Evolutionary conservation across 441 rosid species (phyloP).

Genomic region (Cnidoscolus chayamansa): DNA sequence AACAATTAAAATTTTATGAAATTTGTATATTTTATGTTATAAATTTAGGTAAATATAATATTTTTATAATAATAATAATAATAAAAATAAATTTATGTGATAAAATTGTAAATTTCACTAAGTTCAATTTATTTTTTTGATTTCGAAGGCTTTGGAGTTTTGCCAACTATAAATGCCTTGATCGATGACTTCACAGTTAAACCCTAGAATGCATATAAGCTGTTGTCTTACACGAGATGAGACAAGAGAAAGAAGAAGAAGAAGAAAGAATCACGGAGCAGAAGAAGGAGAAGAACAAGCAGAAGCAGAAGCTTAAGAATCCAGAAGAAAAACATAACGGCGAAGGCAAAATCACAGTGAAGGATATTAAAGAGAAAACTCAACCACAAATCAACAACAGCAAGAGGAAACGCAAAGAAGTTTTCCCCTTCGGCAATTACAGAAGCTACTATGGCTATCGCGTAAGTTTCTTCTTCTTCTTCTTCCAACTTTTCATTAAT

Average conservation of each 20-base stretch:
- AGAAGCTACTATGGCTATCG: slow-evolving; percentile 86
- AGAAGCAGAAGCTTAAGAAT: slow-evolving; percentile 10
- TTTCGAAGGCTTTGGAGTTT: no score
- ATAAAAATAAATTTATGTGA: no score
- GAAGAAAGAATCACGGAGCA: neutral
- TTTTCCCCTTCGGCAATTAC: slow-evolving; percentile 76
- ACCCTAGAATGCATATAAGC: neutral
- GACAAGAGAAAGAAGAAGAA: neutral
- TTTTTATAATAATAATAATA: no score
- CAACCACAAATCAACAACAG: slow-evolving; percentile 12
- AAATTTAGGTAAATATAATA: no score
- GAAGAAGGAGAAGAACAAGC: neutral
- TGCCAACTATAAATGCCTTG: neutral
- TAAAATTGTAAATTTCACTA: no score
- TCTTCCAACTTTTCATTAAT: neutral
- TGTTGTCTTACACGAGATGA: neutral
- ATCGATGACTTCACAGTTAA: neutral
- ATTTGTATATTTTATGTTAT: no score
- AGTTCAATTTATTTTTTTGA: no score
- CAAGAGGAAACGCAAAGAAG: slow-evolving; percentile 51
- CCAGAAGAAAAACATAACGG: slow-evolving; percentile 9
- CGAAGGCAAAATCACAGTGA: slow-evolving; percentile 17
- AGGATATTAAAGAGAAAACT: slow-evolving; percentile 6
- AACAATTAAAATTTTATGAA: no score
- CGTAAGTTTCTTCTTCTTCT: slow-evolving; percentile 25